Base-by-base conservation (phyloP, 306 rosid species). In the Luffa acutangula region DNA sequence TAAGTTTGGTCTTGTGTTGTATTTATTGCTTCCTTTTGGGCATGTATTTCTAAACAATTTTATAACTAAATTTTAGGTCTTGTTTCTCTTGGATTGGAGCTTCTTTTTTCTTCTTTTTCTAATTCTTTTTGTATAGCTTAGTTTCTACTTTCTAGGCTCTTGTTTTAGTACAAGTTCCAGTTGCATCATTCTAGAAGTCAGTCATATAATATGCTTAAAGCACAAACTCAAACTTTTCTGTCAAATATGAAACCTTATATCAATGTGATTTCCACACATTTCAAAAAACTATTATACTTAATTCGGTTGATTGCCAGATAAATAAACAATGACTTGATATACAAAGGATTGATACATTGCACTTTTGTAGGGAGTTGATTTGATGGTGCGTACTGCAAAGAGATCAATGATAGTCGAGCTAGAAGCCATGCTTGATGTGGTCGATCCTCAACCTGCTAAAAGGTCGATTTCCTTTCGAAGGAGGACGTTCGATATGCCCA, bases 401-500 rank as follows among this genome's bases (percentile, higher is more conserved):
- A 90, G 86, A 83, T 90, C 94, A 11, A 94, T 94, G 86, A 86
- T 90, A 85, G 90, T 90, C 67, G 98, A 94, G 89, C 89, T 94
- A 83, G 98, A 94, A 88, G 96, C 94, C 41, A 92, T 94, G 93
- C 93, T 94, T 42, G 96, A 94, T 43, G 96, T 85, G 80, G 89
- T 90, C 37, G 98, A 94, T 82, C 96, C 97, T 45, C 97, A 94
- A 86, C 97, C 97, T 37, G 37, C 79, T 37, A 87, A 89, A 83
- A 90, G 80, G 83, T 88, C 97, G 14, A 80, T 81, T 10, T 94
- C 98, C 73, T 75, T 93, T 77, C 89, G 85, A 48, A 90, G 96
- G 82, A 92, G 98, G 84, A 89, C 89, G 45, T 94, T 94, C 12
- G 96, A 94, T 46, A 88, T 94, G 97, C 98, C 98, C 15, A 89